Evolutionary conservation across 768 basidiomycete genomes (phyloP).

Genomic region (Lentinula aciculospora): DNA sequence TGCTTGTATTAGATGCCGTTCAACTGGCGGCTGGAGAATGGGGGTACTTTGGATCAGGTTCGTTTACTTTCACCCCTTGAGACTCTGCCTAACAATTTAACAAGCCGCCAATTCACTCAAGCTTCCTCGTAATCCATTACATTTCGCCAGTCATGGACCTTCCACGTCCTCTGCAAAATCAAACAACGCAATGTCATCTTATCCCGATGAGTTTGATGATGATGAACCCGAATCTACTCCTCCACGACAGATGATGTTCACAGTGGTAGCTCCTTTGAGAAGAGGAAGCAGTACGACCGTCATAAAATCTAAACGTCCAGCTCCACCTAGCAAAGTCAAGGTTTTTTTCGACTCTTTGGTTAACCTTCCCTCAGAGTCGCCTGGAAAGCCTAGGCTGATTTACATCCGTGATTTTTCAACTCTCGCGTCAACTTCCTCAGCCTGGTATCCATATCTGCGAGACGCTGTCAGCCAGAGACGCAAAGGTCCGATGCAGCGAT

Average conservation of each 20-base stretch:
- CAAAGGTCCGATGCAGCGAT: slow-evolving; percentile 53
- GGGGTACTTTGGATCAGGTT: slow-evolving; percentile 80
- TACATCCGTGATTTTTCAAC: slow-evolving; percentile 81
- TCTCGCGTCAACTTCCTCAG: slow-evolving; percentile 61
- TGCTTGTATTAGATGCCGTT: slow-evolving; percentile 77
- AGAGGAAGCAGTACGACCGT: slow-evolving; percentile 35
- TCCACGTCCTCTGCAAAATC: slow-evolving; percentile 17
- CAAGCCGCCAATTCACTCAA: slow-evolving; percentile 66
- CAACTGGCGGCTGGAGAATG: slow-evolving; percentile 87
- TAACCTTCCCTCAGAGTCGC: slow-evolving; percentile 42
- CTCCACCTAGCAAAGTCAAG: slow-evolving; percentile 53
- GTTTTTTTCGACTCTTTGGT: slow-evolving; percentile 75
- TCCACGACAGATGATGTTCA: slow-evolving; percentile 35
- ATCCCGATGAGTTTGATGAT: slow-evolving; percentile 42
- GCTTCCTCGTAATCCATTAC: slow-evolving; percentile 71
- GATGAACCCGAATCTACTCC: slow-evolving; percentile 29
- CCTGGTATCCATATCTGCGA: slow-evolving; percentile 80
- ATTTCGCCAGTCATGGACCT: slow-evolving; percentile 37
- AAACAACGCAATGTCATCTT: slow-evolving; percentile 12
- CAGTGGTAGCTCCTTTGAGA: slow-evolving; percentile 30
- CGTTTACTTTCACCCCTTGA: slow-evolving; percentile 3
- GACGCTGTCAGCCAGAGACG: slow-evolving; percentile 75
- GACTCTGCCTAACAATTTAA: not conserved
- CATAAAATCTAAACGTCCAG: slow-evolving; percentile 33
- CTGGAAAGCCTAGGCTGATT: slow-evolving; percentile 62